These are phyloP conservation scores for Cornus suecica DNA, from an alignment of 148 eudicot species.

Conservation along the genomic window DNA sequence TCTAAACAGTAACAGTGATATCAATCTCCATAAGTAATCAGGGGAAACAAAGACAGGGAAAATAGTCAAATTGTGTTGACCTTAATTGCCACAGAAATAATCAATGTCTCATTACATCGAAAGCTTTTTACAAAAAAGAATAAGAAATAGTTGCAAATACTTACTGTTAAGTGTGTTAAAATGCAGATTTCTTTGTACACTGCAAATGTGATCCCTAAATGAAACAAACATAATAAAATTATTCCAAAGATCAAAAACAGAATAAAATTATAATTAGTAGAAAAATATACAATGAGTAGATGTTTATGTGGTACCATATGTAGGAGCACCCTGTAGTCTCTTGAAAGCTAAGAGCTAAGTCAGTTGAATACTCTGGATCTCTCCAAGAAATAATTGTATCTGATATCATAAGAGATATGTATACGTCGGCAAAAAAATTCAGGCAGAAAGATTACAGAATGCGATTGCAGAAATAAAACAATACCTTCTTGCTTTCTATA, in stretches of 20 bases:
- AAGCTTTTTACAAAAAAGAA: not conserved
- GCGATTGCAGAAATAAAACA: not conserved
- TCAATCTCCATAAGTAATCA: not conserved
- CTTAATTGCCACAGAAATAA: not conserved
- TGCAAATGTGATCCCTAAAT: constrained; percentile 90
- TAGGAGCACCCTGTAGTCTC: constrained; percentile 87
- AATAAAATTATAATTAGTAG: constrained; percentile 1
- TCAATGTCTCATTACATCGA: not conserved
- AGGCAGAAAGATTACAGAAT: not conserved
- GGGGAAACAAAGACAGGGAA: not conserved
- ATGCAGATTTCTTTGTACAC: constrained; percentile 69
- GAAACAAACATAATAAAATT: constrained; percentile 11
- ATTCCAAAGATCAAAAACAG: not conserved
- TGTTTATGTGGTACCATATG: constrained; percentile 55
- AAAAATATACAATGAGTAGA: not conserved
- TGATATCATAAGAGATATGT: constrained; percentile 22
- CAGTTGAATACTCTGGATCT: constrained; percentile 83
- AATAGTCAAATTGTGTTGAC: not conserved
- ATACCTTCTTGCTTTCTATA: constrained; percentile 96
- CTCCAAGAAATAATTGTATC: constrained; percentile 98
- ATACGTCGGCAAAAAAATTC: not conserved
- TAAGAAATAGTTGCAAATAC: constrained; percentile 20
- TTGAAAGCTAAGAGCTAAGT: constrained; percentile 95
- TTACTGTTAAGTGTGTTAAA: constrained; percentile 70
- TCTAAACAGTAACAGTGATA: too few relatives aligned